These are phyloP conservation scores for Boletus coccyginus DNA, from an alignment of 768 basidiomycete species.

Conservation along the genomic window DNA sequence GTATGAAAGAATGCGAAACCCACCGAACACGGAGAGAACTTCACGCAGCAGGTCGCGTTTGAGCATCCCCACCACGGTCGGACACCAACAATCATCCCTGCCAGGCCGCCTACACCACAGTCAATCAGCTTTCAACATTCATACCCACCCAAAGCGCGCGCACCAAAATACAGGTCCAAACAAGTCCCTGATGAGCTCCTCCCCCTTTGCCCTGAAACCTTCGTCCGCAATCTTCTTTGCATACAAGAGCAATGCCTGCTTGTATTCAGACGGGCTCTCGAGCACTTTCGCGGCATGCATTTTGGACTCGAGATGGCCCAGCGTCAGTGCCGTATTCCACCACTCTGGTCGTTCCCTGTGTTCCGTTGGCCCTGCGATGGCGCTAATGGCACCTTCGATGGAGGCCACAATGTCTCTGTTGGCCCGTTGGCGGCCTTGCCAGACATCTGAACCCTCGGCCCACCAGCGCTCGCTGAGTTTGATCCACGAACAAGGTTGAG, in stretches of 20 bases:
- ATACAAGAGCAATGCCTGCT: constrained; percentile 69
- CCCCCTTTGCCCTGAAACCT: constrained; percentile 82
- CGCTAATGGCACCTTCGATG: constrained; percentile 54
- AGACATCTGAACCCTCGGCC: constrained; percentile 76
- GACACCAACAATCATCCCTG: constrained; percentile 60
- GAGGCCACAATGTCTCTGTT: constrained; percentile 54
- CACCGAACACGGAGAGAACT: constrained; percentile 76
- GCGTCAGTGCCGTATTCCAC: constrained; percentile 80
- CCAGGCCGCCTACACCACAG: constrained; percentile 55
- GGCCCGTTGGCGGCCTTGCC: constrained; percentile 68
- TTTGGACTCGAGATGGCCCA: constrained; percentile 86
- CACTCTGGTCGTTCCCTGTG: constrained; percentile 61
- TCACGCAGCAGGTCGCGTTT: constrained; percentile 86
- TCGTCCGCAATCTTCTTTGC: constrained; percentile 87
- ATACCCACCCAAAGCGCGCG: constrained; percentile 28
- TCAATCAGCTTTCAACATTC: neutral
- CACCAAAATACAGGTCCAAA: constrained; percentile 90
- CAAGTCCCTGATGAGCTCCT: constrained; percentile 88
- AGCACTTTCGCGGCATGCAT: constrained; percentile 70
- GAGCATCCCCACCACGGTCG: constrained; percentile 63
- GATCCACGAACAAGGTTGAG: constrained; percentile 62
- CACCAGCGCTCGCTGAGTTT: constrained; percentile 83
- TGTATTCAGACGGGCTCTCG: constrained; percentile 85
- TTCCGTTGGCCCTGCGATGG: constrained; percentile 33
- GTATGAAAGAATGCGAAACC: constrained; percentile 23